These are phyloP conservation scores for Stentor coeruleus DNA, from an alignment of 73 alveolate genomes.

Conservation along the genomic window DNA sequence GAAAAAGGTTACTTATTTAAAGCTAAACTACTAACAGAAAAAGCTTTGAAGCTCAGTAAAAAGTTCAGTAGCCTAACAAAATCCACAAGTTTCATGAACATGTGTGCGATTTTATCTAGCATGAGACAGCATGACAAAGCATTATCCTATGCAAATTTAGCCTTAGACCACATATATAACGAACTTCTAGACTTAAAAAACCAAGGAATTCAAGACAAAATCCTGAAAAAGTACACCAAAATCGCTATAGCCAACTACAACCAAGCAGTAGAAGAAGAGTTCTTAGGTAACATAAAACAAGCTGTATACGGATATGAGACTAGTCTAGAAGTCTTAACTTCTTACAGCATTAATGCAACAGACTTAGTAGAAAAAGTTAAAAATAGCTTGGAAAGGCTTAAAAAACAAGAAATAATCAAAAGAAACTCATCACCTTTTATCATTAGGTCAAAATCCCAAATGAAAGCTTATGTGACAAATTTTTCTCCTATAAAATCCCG, in stretches of 20 bases:
- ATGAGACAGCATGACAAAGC: background rate
- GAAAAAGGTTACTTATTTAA: background rate
- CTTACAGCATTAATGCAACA: background rate
- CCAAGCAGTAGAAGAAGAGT: slow-evolving; percentile 6
- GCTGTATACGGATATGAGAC: background rate
- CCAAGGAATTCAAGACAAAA: background rate
- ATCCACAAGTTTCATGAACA: background rate
- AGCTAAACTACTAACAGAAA: background rate
- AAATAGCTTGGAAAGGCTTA: background rate
- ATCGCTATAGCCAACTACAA: background rate
- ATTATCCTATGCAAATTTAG: background rate
- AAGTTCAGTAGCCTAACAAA: background rate
- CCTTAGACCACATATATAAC: background rate
- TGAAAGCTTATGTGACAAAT: background rate
- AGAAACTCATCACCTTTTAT: too few relatives aligned
- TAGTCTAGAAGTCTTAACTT: background rate
- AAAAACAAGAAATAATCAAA: too few relatives aligned
- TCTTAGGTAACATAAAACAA: background rate
- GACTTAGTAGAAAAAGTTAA: background rate
- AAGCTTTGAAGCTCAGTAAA: background rate
- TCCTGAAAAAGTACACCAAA: background rate
- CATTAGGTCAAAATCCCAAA: background rate
- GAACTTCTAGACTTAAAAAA: background rate
- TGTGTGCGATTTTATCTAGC: background rate
- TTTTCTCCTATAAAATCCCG: too few relatives aligned